Conservation (phyloP, 768 basidiomycete species). For the Boletus rubropictus region DNA sequence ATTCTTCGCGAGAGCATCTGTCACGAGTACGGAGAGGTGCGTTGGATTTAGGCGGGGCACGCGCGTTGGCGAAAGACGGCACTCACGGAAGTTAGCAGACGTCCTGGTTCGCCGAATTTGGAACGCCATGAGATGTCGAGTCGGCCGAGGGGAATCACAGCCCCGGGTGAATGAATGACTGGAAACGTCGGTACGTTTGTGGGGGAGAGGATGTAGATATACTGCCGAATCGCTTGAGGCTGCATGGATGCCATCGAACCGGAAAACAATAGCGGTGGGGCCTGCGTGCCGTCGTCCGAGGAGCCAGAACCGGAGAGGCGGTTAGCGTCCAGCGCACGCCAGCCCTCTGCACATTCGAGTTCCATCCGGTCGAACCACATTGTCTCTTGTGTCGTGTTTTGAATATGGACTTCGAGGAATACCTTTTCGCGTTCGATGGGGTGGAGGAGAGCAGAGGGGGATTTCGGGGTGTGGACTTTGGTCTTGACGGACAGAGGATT, state of each 20-base stretch:
- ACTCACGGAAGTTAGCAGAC: constrained; percentile 74
- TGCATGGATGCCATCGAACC: constrained; percentile 68
- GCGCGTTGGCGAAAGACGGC: neutral
- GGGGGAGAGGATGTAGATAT: constrained; percentile 76
- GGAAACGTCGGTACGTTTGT: constrained; percentile 40
- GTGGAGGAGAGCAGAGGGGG: constrained; percentile 66
- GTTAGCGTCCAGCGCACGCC: constrained; percentile 57
- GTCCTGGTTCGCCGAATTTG: constrained; percentile 77
- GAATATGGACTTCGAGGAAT: constrained; percentile 89
- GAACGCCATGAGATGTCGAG: constrained; percentile 88
- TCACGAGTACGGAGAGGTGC: neutral
- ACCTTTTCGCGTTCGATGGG: constrained; percentile 68
- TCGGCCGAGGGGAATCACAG: constrained; percentile 73
- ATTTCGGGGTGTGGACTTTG: constrained; percentile 75
- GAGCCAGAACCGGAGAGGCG: constrained; percentile 12
- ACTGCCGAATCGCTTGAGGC: constrained; percentile 82
- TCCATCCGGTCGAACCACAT: constrained; percentile 79
- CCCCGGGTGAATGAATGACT: constrained; percentile 55
- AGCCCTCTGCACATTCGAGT: constrained; percentile 67
- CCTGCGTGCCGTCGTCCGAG: constrained; percentile 8
- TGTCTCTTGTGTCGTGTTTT: constrained; percentile 74
- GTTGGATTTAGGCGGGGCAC: neutral
- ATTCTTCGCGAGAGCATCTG: constrained; percentile 78
- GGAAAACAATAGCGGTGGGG: constrained; percentile 43
- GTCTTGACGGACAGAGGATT: constrained; percentile 95